phyloP scores from a whole-genome alignment of 2,329 filamentous ascomycete genomes.

The Oidium heveae region DNA sequence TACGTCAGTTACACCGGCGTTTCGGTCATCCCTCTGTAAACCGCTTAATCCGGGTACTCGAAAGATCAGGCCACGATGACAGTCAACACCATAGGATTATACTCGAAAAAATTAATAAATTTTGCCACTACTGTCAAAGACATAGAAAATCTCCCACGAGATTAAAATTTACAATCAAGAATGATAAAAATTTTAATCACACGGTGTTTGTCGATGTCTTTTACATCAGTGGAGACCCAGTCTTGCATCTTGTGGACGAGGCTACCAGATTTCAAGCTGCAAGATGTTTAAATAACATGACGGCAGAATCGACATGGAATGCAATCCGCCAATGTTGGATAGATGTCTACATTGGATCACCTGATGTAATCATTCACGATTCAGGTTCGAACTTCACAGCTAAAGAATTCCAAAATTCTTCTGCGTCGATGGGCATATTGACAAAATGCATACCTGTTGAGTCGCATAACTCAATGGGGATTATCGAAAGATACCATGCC shows the following conservation, averaged over 20 bases:
- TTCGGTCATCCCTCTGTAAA: neutral
- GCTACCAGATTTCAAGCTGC: conserved; percentile 1
- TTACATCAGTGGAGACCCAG: neutral
- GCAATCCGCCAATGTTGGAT: conserved; percentile 1
- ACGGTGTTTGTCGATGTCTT: conserved; percentile 1
- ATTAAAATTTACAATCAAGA: neutral
- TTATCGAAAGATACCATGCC: conserved; percentile 1
- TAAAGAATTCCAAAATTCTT: conserved; percentile 1
- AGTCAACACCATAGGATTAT: neutral
- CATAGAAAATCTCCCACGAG: neutral
- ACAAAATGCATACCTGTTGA: neutral
- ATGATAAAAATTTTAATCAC: conserved; percentile 1
- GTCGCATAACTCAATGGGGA: neutral
- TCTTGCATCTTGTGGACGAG: conserved; percentile 1
- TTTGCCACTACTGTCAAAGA: neutral
- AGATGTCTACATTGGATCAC: conserved; percentile 1
- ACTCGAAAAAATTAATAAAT: neutral
- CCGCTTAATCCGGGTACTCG: neutral
- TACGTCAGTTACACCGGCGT: neutral
- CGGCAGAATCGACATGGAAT: neutral
- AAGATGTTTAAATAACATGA: conserved; percentile 1
- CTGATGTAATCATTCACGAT: too few species aligned
- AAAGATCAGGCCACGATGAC: neutral
- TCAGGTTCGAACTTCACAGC: conserved; percentile 1
- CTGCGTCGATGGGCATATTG: neutral